Conservation (phyloP, 1,139 yeast genomes). For the Blastobotrys capitulatus region DNA sequence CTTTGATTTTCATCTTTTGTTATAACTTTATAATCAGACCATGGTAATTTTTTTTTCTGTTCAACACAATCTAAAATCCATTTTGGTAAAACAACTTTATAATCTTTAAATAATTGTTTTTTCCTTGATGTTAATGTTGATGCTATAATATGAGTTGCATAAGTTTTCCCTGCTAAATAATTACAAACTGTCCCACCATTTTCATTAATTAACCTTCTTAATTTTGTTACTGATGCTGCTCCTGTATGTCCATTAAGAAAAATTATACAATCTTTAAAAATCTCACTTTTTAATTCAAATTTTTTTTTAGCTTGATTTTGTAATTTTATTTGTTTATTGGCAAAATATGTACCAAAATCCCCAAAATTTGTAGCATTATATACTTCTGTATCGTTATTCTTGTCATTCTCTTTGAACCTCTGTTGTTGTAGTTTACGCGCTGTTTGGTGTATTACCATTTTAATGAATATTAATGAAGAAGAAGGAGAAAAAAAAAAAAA, state of each 20-base stretch:
- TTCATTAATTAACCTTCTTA: conserved; percentile 63
- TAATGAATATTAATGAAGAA: background rate
- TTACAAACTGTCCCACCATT: conserved; percentile 80
- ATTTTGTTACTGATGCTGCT: conserved; percentile 60
- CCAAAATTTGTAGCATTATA: conserved; percentile 55
- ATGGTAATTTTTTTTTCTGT: conserved; percentile 46
- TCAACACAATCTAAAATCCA: conserved; percentile 73
- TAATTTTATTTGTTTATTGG: conserved; percentile 61
- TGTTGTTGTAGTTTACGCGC: conserved; percentile 21
- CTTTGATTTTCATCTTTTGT: conserved; percentile 4
- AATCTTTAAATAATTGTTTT: conserved; percentile 54
- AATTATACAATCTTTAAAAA: conserved; percentile 60
- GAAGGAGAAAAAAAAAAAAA: background rate
- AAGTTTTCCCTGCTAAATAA: conserved; percentile 60
- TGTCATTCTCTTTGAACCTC: conserved; percentile 23
- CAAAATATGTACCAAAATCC: conserved; percentile 63
- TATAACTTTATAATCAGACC: conserved; percentile 58
- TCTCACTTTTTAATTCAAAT: conserved; percentile 31
- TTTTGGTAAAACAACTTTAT: conserved; percentile 70
- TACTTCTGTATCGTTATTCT: conserved; percentile 18
- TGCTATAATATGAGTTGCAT: conserved; percentile 82
- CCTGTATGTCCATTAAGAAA: conserved; percentile 83
- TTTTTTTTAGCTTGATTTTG: conserved; percentile 46
- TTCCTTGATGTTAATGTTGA: conserved; percentile 74
- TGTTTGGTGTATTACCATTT: conserved; percentile 20